Conservation (phyloP, 2,329 filamentous ascomycete genomes). For the Tolypocladium ovalisporum region DNA sequence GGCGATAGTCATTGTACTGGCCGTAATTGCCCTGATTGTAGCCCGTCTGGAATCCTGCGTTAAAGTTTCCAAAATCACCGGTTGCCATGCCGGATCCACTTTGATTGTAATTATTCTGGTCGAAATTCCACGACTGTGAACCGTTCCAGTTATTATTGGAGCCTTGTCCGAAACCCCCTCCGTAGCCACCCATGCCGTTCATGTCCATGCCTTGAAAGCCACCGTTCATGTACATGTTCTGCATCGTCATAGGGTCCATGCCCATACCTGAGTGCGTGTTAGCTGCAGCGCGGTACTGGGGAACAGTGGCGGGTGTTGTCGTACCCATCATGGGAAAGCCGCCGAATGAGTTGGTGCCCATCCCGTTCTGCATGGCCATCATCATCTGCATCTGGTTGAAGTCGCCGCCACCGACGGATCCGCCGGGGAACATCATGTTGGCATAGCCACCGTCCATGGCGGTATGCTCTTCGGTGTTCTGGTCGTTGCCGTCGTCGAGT, state of each 20-base stretch:
- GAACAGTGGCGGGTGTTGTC: background rate
- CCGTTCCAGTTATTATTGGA: slow-evolving; percentile 72
- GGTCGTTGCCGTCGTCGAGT: slow-evolving; percentile 14
- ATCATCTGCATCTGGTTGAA: slow-evolving; percentile 73
- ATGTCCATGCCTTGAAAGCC: slow-evolving; percentile 70
- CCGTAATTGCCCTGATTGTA: slow-evolving; percentile 79
- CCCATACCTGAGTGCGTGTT: slow-evolving; percentile 68
- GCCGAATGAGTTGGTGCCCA: slow-evolving; percentile 43
- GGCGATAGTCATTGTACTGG: slow-evolving; percentile 70
- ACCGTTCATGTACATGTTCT: slow-evolving; percentile 71
- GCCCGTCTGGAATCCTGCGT: slow-evolving; percentile 67
- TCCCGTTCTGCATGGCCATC: slow-evolving; percentile 65
- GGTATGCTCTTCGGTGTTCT: slow-evolving; percentile 23
- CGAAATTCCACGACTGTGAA: slow-evolving; percentile 74
- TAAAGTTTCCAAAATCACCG: slow-evolving; percentile 72
- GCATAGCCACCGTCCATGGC: slow-evolving; percentile 37
- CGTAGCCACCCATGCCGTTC: slow-evolving; percentile 67
- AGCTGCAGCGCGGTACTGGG: slow-evolving; percentile 11
- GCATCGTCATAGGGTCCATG: slow-evolving; percentile 72
- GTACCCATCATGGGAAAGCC: slow-evolving; percentile 76
- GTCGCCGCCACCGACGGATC: slow-evolving; percentile 51
- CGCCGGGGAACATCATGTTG: slow-evolving; percentile 49
- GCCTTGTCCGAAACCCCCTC: slow-evolving; percentile 48
- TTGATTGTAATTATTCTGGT: slow-evolving; percentile 84
- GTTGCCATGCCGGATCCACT: slow-evolving; percentile 71